Conservation (phyloP, 495 filamentous ascomycete genomes). For the Aspergillus coremiiformis region DNA sequence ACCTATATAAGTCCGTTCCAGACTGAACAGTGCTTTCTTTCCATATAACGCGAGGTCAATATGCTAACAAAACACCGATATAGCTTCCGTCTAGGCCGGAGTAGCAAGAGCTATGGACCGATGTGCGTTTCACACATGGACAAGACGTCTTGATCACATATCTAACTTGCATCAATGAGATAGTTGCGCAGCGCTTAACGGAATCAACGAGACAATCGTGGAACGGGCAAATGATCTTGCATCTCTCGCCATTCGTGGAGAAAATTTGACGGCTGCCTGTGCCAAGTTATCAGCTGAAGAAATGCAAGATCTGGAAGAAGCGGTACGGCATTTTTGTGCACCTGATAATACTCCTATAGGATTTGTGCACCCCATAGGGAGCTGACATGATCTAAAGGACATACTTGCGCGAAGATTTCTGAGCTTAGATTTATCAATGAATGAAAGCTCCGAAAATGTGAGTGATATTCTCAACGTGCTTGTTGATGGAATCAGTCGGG, state of each 20-base stretch:
- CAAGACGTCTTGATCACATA: neutral
- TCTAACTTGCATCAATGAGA: neutral
- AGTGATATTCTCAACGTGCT: conserved; percentile 20
- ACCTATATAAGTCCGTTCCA: conserved; percentile 64
- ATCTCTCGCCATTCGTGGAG: conserved; percentile 58
- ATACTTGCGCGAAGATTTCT: conserved; percentile 31
- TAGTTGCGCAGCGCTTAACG: conserved; percentile 76
- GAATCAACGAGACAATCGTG: conserved; percentile 64
- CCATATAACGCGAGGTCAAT: neutral
- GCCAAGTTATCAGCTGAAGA: conserved; percentile 54
- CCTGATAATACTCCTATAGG: neutral
- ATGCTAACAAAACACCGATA: neutral
- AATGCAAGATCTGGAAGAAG: conserved; percentile 52
- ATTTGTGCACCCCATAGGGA: neutral
- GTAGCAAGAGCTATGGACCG: conserved; percentile 76
- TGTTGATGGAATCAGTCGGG: conserved; percentile 6
- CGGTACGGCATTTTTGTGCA: conserved; percentile 33
- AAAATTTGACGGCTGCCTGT: conserved; percentile 67
- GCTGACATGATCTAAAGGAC: conserved; percentile 20
- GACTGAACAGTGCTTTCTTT: neutral
- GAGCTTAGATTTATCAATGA: conserved; percentile 18
- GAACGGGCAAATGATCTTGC: conserved; percentile 71
- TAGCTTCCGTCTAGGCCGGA: conserved; percentile 56
- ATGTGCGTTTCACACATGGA: conserved; percentile 31
- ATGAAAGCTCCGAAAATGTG: neutral